These are phyloP conservation scores for Aspergillaceae sp. DNA, from an alignment of 2,329 filamentous ascomycete genomes.

Conservation along the genomic window DNA sequence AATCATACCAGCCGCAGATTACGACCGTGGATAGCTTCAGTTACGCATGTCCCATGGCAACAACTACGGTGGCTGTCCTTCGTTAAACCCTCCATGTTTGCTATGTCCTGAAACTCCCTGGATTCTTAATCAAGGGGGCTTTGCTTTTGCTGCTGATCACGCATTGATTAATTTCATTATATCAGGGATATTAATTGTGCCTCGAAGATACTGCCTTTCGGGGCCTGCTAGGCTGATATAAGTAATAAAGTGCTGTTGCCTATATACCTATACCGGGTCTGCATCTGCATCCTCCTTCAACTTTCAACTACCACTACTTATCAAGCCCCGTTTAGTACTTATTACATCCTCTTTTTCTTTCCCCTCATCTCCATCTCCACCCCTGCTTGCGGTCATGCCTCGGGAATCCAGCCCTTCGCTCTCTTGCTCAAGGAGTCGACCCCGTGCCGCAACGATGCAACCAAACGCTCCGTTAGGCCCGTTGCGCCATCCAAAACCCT, in stretches of 20 bases:
- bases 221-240: too few species aligned
- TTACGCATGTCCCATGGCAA: conserved; percentile 1
- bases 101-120: conserved; percentile 17
- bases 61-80: not conserved
- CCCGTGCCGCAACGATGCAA: conserved; percentile 21
- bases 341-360: not conserved
- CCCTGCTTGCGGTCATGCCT: conserved; percentile 31
- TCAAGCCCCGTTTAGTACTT: not conserved
- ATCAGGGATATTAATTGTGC: too few species aligned
- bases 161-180: too few species aligned
- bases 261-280: too few species aligned
- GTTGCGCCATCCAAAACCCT: conserved; percentile 72
- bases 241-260: too few species aligned
- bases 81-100: conserved; percentile 5
- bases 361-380: not conserved
- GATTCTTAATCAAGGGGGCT: conserved; percentile 22
- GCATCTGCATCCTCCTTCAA: not conserved
- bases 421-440: conserved; percentile 24
- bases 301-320: not conserved
- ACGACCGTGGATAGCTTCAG: not conserved
- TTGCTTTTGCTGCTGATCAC: not conserved
- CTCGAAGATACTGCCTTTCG: too few species aligned
- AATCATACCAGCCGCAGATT: too few species aligned
- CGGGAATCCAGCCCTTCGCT: conserved; percentile 34
- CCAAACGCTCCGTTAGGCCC: conserved; percentile 49